Evolutionary conservation across 495 filamentous ascomycete genomes (phyloP), one percentile per base, ranked within the genome.

Genomic region (Coniosporium apollinis): DNA sequence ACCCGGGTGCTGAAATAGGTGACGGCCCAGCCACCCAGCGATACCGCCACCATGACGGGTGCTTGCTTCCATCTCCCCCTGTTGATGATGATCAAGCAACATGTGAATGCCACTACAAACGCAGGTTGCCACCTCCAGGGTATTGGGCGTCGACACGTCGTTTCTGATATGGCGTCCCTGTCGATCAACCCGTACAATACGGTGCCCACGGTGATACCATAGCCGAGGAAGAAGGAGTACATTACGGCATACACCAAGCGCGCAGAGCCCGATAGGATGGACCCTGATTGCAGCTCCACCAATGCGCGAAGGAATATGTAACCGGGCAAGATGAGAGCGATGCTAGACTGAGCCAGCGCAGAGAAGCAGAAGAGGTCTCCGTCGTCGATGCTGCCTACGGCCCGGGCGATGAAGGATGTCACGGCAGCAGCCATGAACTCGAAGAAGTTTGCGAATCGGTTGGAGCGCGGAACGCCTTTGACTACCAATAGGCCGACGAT

Each of bases 201-300:
- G 0, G 87, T 87, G 18, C 87, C 87, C 22, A 96, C 82, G 4
- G 89, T 94, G 46, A 96, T 93, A 5, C 87, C 89, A 47, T 87
- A 94, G n/a, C 87, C 87, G 5, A 96, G 75, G 56, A 94, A 92
- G 1, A 94, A 65, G 0, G 86, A 87, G 56, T 94, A 94, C 20
- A 94, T 87, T 36, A 94, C 79, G 5, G 87, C 83, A 44, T 94
- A 94, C 4, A 96, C 82, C 78, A 94, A 86, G 30, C 87, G 81
- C 8, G 94, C 81, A 4, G 82, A 86, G 1, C 87, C 87, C 13
- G 87, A 83, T 4, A 94, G 77, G 32, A 96, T 76, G 39, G 75
- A 77, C 34, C 71, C 68, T 6, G 79, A 87, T 52, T 94, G 87
- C 0, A 96, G 70, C 53, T 96, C 87, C 19, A 96, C 66, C 30